Conservation (phyloP, 768 basidiomycete species). For the Chalciporus chontae region DNA sequence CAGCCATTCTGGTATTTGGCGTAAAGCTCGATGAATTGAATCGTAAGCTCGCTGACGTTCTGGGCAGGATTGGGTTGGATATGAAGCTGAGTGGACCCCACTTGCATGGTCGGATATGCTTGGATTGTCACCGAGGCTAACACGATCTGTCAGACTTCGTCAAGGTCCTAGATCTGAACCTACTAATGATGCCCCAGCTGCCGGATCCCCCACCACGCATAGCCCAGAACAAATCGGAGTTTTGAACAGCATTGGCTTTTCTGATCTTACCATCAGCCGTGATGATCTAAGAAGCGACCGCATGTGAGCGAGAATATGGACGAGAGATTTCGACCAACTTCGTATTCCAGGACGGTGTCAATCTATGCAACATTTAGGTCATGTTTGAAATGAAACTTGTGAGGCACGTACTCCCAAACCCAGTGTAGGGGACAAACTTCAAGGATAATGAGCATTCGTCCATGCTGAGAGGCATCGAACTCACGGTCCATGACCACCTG, state of each 20-base stretch:
- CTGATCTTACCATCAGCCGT: slow-evolving; percentile 39
- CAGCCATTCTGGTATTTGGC: slow-evolving; percentile 16
- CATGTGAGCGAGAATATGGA: background rate
- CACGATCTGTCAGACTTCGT: background rate
- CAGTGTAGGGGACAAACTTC: background rate
- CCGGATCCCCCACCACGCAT: slow-evolving; percentile 50
- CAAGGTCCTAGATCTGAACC: background rate
- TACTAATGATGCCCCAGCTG: slow-evolving; percentile 44
- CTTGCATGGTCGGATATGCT: slow-evolving; percentile 1
- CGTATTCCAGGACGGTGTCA: slow-evolving; percentile 44
- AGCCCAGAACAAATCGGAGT: slow-evolving; percentile 52
- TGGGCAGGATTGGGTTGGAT: slow-evolving; percentile 12
- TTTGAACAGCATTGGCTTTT: slow-evolving; percentile 36
- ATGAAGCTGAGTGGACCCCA: slow-evolving; percentile 6
- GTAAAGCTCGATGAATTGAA: slow-evolving; percentile 14
- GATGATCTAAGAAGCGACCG: slow-evolving; percentile 27
- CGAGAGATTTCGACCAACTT: slow-evolving; percentile 3
- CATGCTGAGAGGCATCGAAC: background rate
- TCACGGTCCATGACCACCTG: slow-evolving; percentile 43
- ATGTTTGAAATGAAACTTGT: background rate
- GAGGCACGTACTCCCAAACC: background rate
- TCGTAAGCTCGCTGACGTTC: slow-evolving; percentile 6
- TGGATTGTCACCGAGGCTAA: slow-evolving; percentile 19
- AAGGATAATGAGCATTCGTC: background rate
- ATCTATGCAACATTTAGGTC: slow-evolving; percentile 27